Evolutionary conservation across 768 basidiomycete genomes (phyloP), one percentile per base, ranked within the genome.

Genomic region (Rhodocollybia butyracea): DNA sequence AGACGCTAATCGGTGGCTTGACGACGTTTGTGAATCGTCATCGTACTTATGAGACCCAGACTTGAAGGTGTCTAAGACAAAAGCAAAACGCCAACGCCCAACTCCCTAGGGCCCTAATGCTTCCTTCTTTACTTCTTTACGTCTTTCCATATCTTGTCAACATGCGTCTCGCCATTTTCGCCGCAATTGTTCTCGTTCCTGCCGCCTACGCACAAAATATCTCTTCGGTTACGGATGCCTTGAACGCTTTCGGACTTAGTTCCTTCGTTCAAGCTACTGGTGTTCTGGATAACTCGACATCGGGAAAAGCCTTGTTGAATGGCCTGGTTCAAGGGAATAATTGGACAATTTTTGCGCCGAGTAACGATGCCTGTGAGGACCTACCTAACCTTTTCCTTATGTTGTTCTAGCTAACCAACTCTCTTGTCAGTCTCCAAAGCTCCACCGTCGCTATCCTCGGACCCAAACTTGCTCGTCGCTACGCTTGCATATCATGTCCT

Each of bases 341-440:
- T 36, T 74, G 68, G 56, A 79, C 82, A 0, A 58, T 88, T 13
- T 87, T 88, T 62, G 82, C 80, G 0, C 84, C 86, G 3, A 75
- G 66, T 48, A 74, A 88, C 60, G 60, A 63, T 2, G 85, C 88
- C 4, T 75, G 84, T 85, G n/a, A n/a, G n/a, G n/a, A n/a, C n/a
- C n/a, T n/a, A n/a, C n/a, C n/a, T n/a, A n/a, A 53, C 57, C 76
- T 72, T 34, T 32, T 31, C 5, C 26, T 30, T 43, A 30, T 45
- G 41, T 40, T 32, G 21, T 45, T 19, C 27, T 56, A 21, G 26
- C 19, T 43, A 19, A 6, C 42, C 21, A 31, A 50, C n/a, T 29
- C 51, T 38, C 36, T 38, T 45, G 10, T 24, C 19, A 53, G 41
- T 54, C 27, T 26, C 53, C 32, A 4, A 31, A 15, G 53, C 31